phyloP scores from a whole-genome alignment of 2,329 filamentous ascomycete genomes.

The Colletotrichum phormii region DNA sequence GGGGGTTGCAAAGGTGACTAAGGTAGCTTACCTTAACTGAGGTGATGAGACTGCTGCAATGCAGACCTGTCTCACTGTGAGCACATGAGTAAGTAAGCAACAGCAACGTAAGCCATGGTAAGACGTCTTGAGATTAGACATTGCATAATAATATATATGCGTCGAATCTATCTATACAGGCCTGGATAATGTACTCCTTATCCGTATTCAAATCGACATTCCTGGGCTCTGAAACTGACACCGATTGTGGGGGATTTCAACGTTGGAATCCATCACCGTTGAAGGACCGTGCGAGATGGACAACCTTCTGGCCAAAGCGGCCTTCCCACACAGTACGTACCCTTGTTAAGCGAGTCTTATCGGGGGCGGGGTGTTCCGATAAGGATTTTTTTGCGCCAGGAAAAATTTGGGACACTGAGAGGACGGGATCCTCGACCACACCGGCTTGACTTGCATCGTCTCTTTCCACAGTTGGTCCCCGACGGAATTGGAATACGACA shows the following conservation, averaged over 20 bases:
- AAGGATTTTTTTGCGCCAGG: conserved; percentile 38
- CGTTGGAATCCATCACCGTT: background rate
- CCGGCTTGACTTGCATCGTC: conserved; percentile 16
- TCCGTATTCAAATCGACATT: background rate
- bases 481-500: conserved; percentile 38
- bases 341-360: conserved; percentile 29
- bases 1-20: no score
- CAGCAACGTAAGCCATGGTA: no score
- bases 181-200: no score
- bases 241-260: background rate
- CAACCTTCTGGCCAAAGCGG: background rate
- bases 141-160: no score
- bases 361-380: conserved; percentile 37
- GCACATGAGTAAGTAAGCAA: no score
- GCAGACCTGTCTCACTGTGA: no score
- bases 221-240: background rate
- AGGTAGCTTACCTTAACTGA: no score
- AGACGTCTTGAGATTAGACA: no score
- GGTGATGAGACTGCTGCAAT: no score
- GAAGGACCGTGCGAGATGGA: background rate
- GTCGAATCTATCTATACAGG: no score
- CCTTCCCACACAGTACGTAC: background rate
- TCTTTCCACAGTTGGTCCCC: conserved; percentile 28
- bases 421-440: conserved; percentile 11
- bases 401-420: conserved; percentile 31